Conservation (phyloP, 106 monocot genomes). For the Narthecium ossifragum region DNA sequence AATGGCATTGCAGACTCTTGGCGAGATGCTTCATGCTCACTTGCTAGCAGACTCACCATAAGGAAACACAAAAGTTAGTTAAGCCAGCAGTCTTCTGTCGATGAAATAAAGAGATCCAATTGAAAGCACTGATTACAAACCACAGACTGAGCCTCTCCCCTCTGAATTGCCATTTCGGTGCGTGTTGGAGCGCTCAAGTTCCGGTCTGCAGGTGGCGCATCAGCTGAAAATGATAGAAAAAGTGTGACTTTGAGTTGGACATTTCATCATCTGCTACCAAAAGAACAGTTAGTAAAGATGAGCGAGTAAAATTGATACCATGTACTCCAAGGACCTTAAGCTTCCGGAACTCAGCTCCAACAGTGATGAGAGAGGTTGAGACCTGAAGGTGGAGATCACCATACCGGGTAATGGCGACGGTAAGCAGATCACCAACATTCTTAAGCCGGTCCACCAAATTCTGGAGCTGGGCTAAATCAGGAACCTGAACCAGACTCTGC, state of each 20-base stretch:
- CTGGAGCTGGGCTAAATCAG: slow-evolving; percentile 79
- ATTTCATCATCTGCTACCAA: neutral
- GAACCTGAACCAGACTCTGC: slow-evolving; percentile 93
- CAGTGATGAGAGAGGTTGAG: slow-evolving; percentile 71
- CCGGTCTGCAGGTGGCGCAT: slow-evolving; percentile 42
- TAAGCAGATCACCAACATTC: slow-evolving; percentile 84
- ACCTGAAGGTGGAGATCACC: slow-evolving; percentile 96
- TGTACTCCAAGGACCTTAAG: slow-evolving; percentile 74
- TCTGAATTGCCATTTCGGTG: slow-evolving; percentile 78
- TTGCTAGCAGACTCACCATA: slow-evolving; percentile 48
- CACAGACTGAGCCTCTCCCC: slow-evolving; percentile 79
- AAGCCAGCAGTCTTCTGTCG: neutral
- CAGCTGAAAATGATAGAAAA: slow-evolving; percentile 35
- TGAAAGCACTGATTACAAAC: slow-evolving; percentile 14
- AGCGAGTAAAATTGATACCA: slow-evolving; percentile 26
- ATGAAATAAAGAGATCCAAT: neutral
- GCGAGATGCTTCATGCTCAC: slow-evolving; percentile 88
- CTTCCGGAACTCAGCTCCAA: slow-evolving; percentile 78
- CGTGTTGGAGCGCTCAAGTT: slow-evolving; percentile 64
- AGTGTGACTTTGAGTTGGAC: neutral
- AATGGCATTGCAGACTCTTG: slow-evolving; percentile 91
- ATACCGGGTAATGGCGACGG: slow-evolving; percentile 72
- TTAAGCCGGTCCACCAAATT: slow-evolving; percentile 84
- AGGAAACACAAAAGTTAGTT: neutral
- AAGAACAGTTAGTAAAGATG: neutral